Evolutionary conservation across 306 rosid species (phyloP), one percentile per base, ranked within the genome.

Genomic region (Rubus idaeus): DNA sequence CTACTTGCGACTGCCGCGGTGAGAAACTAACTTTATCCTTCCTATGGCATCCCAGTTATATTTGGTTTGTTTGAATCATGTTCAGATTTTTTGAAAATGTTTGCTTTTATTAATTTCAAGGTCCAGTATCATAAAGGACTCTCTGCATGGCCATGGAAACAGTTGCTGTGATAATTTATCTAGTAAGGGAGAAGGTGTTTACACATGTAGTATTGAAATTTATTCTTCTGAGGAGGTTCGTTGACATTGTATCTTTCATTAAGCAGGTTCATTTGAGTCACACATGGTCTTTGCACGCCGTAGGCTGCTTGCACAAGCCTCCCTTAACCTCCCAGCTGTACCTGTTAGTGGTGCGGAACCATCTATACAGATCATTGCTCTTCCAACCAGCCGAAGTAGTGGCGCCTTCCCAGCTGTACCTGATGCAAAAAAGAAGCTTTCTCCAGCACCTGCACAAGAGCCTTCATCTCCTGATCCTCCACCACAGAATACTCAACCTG

Each of bases 361-460:
- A 23, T 40, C 84, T 8, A 79, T 77, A 77, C 86, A 81, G 60
- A 57, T 88, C 64, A 80, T 85, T 74, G 37, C 75, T 76, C 86
- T 77, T 78, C 89, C 96, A 53, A 81, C 57, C 58, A 79, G 86
- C 26, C 65, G 81, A 44, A 89, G 98, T 82, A 92, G 92, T 74
- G 98, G 98, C 45, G 47, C 93, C 72, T 84, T 90, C 74, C 91
- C 93, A 30, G 97, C 97, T 20, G 77, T 88, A 63, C 86, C 88
- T 49, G 78, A 77, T 26, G 73, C 58, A n/a, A 87, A 56, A 58
- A 77, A 63, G 87, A 83, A 77, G 20, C 77, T 41, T 20, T 46
- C 81, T 73, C 85, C 65, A 57, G n/a, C 85, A 14, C 82, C 84
- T 35, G 20, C 87, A 51, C 74, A 86, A 1, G 4, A 1, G 49